Base-by-base conservation (phyloP, 1,284 basidiomycete species). In the Microbotryomycetes sp. region DNA sequence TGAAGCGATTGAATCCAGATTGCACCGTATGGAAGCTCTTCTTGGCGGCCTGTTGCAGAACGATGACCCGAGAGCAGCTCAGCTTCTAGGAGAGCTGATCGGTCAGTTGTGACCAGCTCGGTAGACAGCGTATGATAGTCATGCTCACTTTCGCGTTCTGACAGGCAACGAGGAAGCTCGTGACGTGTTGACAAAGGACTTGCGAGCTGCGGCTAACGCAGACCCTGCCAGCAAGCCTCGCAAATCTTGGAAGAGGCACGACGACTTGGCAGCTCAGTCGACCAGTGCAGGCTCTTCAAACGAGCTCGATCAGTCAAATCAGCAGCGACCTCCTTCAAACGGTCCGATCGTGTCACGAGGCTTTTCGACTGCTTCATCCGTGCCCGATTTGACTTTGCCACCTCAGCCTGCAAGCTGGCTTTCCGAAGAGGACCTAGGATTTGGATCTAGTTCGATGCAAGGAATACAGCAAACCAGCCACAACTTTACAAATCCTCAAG, bases 21-120 rank as follows among this genome's bases (percentile, higher is more conserved):
- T 92, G 12, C 89, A 92, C 71, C 88, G 91, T 72, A 88, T 88
- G 47, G 89, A 92, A 74, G 88, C 89, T 0, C 79, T 92, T 49
- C 78, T 92, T 23, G 88, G 88, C 54, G 72, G 72, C 2, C 78
- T 91, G 56, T 78, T 91, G 49, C 80, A 84, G 54, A 81, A 83
- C 46, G 80, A 80, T 54, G 88, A 90, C 69, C 77, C 80, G 6
- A 80, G 87, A 15, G 84, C 86, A 4, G 79, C 81, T 65, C 77
- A 79, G 9, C 76, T 88, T 14, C 75, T 88, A 47, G 77, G 77
- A 9, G 83, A 88, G 71, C 78, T 87, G 52, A 81, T 67, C 57
- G 62, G 56, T 58, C 1, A 5, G 23, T 16, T 46, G 25, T 14
- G 25, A 23, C 15, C 49, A 22, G 2, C 31, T 30, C 26, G 22